Evolutionary conservation across 805 yeast genomes (phyloP).

Genomic region (Ogataea chonburiensis): DNA sequence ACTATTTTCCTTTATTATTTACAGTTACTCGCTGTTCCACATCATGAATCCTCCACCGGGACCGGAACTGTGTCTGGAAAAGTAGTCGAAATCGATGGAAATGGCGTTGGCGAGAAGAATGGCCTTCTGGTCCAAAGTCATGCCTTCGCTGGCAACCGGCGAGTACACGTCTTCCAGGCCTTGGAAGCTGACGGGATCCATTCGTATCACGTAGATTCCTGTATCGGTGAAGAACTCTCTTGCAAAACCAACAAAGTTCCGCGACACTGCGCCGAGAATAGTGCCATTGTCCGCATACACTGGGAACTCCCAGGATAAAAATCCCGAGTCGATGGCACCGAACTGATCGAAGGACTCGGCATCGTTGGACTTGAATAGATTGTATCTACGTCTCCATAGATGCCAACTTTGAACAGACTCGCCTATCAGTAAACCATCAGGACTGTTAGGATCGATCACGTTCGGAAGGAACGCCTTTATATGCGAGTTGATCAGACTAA

Average conservation of each 20-base stretch:
- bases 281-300: slow-evolving; percentile 56
- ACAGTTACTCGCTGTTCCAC: slow-evolving; percentile 20
- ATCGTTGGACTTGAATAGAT: slow-evolving; percentile 54
- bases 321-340: slow-evolving; percentile 85
- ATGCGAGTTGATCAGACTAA: slow-evolving; percentile 85
- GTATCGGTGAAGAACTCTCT: slow-evolving; percentile 93
- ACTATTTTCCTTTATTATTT: slow-evolving; percentile 1
- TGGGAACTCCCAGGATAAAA: slow-evolving; percentile 84
- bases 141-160: slow-evolving; percentile 37
- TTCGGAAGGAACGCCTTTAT: slow-evolving; percentile 71
- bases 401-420: slow-evolving; percentile 95
- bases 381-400: slow-evolving; percentile 86
- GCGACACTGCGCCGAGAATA: slow-evolving; percentile 73
- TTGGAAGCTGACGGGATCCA: slow-evolving; percentile 70
- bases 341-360: slow-evolving; percentile 64
- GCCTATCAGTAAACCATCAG: slow-evolving; percentile 59
- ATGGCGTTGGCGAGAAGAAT: slow-evolving; percentile 84
- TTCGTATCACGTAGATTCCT: slow-evolving; percentile 83
- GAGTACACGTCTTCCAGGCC: slow-evolving; percentile 56
- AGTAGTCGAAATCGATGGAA: slow-evolving; percentile 93
- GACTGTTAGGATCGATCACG: slow-evolving; percentile 34
- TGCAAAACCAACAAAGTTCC: slow-evolving; percentile 95
- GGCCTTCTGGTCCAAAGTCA: slow-evolving; percentile 82
- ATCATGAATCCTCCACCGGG: slow-evolving; percentile 46
- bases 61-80: slow-evolving; percentile 81